phyloP scores from a whole-genome alignment of 2,329 filamentous ascomycete genomes.

The Talaromyces sp. region DNA sequence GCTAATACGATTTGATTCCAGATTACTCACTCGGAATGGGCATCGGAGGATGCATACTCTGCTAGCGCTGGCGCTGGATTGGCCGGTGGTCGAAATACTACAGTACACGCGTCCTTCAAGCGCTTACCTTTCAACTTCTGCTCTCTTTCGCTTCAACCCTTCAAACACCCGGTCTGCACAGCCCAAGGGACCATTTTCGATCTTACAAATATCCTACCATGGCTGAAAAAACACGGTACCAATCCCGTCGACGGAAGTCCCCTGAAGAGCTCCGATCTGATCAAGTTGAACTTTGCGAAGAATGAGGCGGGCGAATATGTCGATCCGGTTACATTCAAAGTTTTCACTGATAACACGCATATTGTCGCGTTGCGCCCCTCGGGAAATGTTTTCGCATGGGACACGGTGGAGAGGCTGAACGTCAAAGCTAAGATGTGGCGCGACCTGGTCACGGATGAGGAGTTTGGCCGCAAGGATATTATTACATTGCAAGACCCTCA shows the following conservation, averaged over 20 bases:
- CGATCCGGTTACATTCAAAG: conserved; percentile 95
- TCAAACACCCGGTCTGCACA: conserved; percentile 91
- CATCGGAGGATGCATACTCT: conserved; percentile 81
- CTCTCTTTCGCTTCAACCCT: conserved; percentile 91
- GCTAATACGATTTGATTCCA: conserved; percentile 30
- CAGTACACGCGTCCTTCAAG: conserved; percentile 66
- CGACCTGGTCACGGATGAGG: conserved; percentile 81
- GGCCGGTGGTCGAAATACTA: conserved; percentile 50
- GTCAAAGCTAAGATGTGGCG: conserved; percentile 96
- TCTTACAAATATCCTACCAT: conserved; percentile 86
- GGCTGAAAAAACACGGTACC: conserved; percentile 89
- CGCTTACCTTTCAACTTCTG: conserved; percentile 97
- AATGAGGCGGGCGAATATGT: conserved; percentile 90
- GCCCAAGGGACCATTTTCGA: conserved; percentile 86
- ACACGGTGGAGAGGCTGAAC: conserved; percentile 92
- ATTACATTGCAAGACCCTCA: conserved; percentile 96
- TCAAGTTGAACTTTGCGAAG: conserved; percentile 86
- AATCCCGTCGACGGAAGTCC: conserved; percentile 84
- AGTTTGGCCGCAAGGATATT: conserved; percentile 85
- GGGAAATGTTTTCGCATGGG: conserved; percentile 94
- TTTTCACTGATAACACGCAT: conserved; percentile 96
- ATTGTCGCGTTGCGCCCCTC: conserved; percentile 82
- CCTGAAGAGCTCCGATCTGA: conserved; percentile 75
- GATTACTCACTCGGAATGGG: conserved; percentile 98
- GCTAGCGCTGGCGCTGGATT: conserved; percentile 70